Conservation (phyloP, 2,329 filamentous ascomycete species). For the Calonectria multiphialidica region DNA sequence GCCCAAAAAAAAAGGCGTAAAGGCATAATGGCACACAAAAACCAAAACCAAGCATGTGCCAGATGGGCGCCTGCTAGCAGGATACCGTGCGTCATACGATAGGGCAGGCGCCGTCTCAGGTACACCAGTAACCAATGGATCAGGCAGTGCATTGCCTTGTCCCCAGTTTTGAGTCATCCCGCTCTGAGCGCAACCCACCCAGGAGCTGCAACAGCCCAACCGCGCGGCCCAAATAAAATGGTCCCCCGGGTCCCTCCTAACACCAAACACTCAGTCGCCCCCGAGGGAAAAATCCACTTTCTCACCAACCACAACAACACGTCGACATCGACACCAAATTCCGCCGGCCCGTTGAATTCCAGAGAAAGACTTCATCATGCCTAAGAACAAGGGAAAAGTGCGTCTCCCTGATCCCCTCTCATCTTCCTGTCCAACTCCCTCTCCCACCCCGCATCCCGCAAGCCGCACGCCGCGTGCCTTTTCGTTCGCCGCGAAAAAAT, state of each 20-base stretch:
- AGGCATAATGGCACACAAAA: background rate
- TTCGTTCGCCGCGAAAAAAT: constrained; percentile 11
- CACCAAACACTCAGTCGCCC: constrained; percentile 14
- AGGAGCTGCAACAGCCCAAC: constrained; percentile 29
- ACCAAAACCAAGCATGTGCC: background rate
- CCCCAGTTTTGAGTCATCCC: constrained; percentile 17
- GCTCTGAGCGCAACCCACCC: constrained; percentile 7
- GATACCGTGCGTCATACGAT: constrained; percentile 17
- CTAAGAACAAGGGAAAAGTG: constrained; percentile 99
- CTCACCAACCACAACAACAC: constrained; percentile 43
- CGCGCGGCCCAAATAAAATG: constrained; percentile 22
- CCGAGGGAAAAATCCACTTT: constrained; percentile 42
- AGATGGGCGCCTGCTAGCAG: constrained; percentile 14
- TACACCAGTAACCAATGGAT: constrained; percentile 4
- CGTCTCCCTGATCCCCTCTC: constrained; percentile 43
- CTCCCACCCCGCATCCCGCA: constrained; percentile 10
- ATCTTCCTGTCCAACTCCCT: background rate
- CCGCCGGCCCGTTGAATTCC: constrained; percentile 8
- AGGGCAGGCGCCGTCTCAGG: background rate
- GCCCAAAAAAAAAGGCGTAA: constrained; percentile 1
- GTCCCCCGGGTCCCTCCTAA: constrained; percentile 12
- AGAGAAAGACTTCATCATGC: constrained; percentile 71
- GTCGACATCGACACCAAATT: constrained; percentile 36
- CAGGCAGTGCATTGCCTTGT: constrained; percentile 6
- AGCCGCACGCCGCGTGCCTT: background rate